These are phyloP conservation scores for Acacia acuminata DNA, from an alignment of 306 rosid genomes.

Conservation along the genomic window DNA sequence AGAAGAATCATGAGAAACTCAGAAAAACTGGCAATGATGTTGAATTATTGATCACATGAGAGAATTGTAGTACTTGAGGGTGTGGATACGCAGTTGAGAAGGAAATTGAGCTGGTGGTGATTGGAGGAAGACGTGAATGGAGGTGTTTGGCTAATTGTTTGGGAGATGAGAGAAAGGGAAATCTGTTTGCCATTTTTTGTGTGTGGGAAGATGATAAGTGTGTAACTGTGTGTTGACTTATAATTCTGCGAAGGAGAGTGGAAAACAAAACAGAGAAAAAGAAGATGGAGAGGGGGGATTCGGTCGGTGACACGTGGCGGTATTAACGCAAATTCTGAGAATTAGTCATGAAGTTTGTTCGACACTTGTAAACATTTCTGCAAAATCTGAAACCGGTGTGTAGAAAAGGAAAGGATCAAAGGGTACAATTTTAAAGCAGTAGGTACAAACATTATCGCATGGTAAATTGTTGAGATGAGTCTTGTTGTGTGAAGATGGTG, in stretches of 20 bases:
- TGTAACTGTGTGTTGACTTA: not conserved
- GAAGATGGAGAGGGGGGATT: not conserved
- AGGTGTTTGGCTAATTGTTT: constrained; percentile 28
- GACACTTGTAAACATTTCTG: constrained; percentile 2
- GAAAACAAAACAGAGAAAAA: not conserved
- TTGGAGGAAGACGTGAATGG: constrained; percentile 22
- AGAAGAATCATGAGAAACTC: not conserved
- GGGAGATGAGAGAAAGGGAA: constrained; percentile 13
- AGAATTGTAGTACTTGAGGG: constrained; percentile 23
- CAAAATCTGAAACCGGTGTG: not conserved
- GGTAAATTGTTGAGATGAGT: not conserved
- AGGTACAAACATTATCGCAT: not conserved
- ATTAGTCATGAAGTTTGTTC: constrained; percentile 18
- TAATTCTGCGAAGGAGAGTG: not conserved
- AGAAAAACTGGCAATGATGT: not conserved
- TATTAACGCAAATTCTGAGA: not conserved
- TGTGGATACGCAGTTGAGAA: constrained; percentile 40
- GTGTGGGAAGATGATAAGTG: not conserved
- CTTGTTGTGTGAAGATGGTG: not conserved
- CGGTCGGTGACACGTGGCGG: constrained; percentile 38
- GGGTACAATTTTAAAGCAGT: not conserved
- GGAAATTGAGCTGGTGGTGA: not conserved
- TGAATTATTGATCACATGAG: not conserved
- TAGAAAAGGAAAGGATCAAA: not conserved
- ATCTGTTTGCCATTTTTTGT: constrained; percentile 44